These are phyloP conservation scores for Annulohypoxylon truncatum DNA, from an alignment of 2,329 filamentous ascomycete species.

Conservation along the genomic window DNA sequence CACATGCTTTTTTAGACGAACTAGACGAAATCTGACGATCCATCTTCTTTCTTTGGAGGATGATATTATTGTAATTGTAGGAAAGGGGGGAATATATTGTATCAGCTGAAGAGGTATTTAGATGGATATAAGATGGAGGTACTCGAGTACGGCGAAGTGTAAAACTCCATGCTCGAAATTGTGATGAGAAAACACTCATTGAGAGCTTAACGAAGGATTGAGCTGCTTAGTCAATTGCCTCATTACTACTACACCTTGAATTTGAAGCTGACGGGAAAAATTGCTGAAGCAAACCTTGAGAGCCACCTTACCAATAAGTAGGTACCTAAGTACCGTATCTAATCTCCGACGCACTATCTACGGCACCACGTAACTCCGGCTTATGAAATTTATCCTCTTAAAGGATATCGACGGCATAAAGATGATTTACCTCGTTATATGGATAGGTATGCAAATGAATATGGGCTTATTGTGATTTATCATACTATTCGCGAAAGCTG, in stretches of 20 bases:
- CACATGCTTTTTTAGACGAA: slow-evolving; percentile 40
- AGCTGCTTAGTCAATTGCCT: slow-evolving; percentile 25
- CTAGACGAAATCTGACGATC: slow-evolving; percentile 39
- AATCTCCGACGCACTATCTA: neutral
- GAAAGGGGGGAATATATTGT: neutral
- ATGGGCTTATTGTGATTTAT: too few species aligned
- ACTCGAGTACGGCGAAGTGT: slow-evolving; percentile 40
- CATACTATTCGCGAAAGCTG: too few species aligned
- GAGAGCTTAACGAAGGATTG: slow-evolving; percentile 27
- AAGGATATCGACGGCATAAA: neutral
- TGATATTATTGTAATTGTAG: neutral
- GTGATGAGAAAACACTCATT: slow-evolving; percentile 44
- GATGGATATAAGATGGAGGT: slow-evolving; percentile 13
- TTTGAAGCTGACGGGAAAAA: slow-evolving; percentile 30
- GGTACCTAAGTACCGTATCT: slow-evolving; percentile 18
- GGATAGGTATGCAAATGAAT: too few species aligned
- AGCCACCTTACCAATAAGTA: neutral
- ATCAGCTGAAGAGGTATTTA: neutral
- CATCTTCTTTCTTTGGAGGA: slow-evolving; percentile 39
- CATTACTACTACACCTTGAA: slow-evolving; percentile 24
- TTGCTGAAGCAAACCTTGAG: neutral
- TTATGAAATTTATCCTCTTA: neutral
- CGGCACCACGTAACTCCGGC: slow-evolving; percentile 27
- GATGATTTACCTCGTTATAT: neutral
- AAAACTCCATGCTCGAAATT: slow-evolving; percentile 48